Base-by-base conservation (phyloP, 1,139 yeast genomes). In the Lodderomyces margitis region DNA sequence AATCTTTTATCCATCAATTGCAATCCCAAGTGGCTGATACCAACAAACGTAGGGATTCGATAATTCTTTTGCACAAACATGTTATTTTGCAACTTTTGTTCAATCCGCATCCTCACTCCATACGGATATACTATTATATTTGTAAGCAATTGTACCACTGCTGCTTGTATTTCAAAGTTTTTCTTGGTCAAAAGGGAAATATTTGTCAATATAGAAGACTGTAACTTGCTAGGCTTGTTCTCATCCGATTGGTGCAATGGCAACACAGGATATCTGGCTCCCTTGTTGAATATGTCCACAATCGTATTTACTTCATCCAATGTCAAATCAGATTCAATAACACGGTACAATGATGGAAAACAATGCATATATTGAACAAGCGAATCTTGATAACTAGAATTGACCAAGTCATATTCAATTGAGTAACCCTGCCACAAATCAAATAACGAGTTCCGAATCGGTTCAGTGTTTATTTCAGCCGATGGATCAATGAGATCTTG, bases 251-350 rank as follows among this genome's bases (percentile, higher is more conserved):
- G 52, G 41, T 63, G 66, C 14, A 68, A 73, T 5, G 84, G 81
- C 20, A 84, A 62, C 10, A 83, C 70, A 0, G 94, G 92, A 56
- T 82, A 85, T 42, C 85, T 66, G 1, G 83, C 78, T 44, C 87
- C 78, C 21, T 80, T 70, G 51, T 78, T 80, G 48, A 84, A 71
- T 8, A 75, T 62, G 16, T 61, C 58, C 35, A 83, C 57, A 15
- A 80, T 63, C 10, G 57, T 60, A 43, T 68, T 74, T 28, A 75
- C 61, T 52, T 72, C 72, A 2, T 58, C 52, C 5, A 56, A 17
- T 5, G 62, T 58, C 46, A 64, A 54, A 6, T 51, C 58, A 3
- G 54, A 61, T 23, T 56, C 53, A 11, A 71, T 54, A 12, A 79
- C 55, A 2, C 48, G 45, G 48, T 71, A 71, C 9, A 84, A 59